A percentile compares a stretch with the other conserved stretches of the same genome.
phyloP scores from a whole-genome alignment of 2,329 filamentous ascomycete species.

The Hypoxylon sp. region DNA sequence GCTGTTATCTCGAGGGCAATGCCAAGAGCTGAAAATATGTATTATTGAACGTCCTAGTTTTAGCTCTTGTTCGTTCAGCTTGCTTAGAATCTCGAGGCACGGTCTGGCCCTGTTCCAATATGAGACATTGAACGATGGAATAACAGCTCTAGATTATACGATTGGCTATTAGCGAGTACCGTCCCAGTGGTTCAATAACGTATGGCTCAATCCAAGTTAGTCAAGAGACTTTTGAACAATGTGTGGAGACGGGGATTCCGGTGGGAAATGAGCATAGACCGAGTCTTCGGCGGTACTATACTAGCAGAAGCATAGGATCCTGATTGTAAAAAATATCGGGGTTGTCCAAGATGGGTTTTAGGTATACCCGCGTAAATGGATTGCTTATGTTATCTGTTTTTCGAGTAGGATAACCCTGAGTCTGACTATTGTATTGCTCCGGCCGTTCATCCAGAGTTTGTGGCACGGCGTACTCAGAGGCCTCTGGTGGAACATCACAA shows the following conservation, averaged over 20 bases:
- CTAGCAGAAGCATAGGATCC: neutral
- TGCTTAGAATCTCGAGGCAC: neutral
- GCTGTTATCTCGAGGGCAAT: neutral
- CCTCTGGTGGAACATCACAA: neutral
- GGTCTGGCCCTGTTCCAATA: neutral
- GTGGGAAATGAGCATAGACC: neutral
- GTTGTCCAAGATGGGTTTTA: neutral
- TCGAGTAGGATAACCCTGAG: neutral
- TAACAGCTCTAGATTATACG: conserved; percentile 4
- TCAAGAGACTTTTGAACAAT: neutral
- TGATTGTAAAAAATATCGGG: neutral
- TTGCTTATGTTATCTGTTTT: neutral
- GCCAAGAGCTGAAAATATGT: neutral
- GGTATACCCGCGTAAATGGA: neutral
- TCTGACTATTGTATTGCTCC: too few species aligned
- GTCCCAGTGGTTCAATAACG: neutral
- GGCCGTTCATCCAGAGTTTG: neutral
- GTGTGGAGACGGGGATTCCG: neutral
- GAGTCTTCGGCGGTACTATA: neutral
- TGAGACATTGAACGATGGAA: neutral
- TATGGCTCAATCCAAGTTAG: neutral
- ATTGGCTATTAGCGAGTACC: conserved; percentile 1
- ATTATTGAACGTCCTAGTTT: neutral
- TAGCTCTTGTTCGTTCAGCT: neutral
- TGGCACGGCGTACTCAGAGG: neutral